Evolutionary conservation across 2,329 filamentous ascomycete species (phyloP), one percentile per base, ranked within the genome.

Genomic region (Cadophora sp.): DNA sequence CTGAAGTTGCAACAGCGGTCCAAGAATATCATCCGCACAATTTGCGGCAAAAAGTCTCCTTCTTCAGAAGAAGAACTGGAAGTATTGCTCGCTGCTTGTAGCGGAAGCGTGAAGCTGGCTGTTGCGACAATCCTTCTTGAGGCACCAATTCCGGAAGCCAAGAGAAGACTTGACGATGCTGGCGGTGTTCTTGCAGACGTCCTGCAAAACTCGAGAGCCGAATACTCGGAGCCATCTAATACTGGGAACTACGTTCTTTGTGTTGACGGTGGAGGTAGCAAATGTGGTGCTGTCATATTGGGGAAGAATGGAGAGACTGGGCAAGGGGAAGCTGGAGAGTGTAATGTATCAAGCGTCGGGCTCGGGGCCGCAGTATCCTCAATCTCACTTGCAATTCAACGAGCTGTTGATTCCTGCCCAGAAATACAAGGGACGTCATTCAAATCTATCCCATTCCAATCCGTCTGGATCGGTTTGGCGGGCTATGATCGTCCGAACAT

Each of bases 1-100:
- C n/a, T 60, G 3, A 60, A 60, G 24, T 27, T 60, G 16, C 31
- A 60, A n/a, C 56, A 60, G 19, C n/a, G 56, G 14, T 37, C 56
- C 9, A 60, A 43, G 24, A 60, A 60, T n/a, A 60, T 60, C n/a
- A 24, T 60, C 1, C 56, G 56, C 29, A 43, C 31, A 6, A 40
- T 60, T 6, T 60, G 56, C 7, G 31, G n/a, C 12, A 11, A 40
- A 11, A 40, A n/a, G 8, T 26, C 56, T 34, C 37, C 56, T 1
- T 1, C 24, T 1, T 24, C 31, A 12, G 31, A 43, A 6, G 19
- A 24, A 43, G 56, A 60, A 3, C 29, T 60, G 24, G 29, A 26
- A 22, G 7, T 9, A 9, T 19, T 43, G 16, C 37, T 43, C n/a
- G n/a, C 31, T 26, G 19, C 31, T 40, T 60, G 56, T 27, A n/a